Conservation (phyloP, 441 rosid genomes). For the Metrosideros polymorpha region DNA sequence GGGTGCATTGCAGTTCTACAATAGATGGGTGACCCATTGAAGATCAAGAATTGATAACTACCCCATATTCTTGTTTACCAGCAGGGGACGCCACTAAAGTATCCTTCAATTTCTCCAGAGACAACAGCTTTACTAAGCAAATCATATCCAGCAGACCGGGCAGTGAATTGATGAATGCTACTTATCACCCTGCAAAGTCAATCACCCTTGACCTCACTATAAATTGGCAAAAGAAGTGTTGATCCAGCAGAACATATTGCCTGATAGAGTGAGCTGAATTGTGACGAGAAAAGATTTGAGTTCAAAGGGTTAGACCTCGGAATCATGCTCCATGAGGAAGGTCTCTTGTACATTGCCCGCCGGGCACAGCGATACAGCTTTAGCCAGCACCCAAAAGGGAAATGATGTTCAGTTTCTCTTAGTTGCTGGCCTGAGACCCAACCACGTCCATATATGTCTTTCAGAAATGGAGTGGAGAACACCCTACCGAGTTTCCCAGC, state of each 20-base stretch:
- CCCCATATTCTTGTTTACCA: not conserved
- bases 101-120: not conserved
- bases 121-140: not conserved
- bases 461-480: constrained; percentile 5
- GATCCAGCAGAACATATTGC: not conserved
- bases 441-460: constrained; percentile 13
- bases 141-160: not conserved
- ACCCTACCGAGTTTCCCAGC: not conserved
- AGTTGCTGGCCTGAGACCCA: constrained; percentile 5
- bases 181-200: not conserved
- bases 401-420: constrained; percentile 5
- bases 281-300: not conserved
- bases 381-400: constrained; percentile 11
- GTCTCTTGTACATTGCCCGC: constrained; percentile 15
- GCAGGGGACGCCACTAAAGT: not conserved
- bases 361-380: constrained; percentile 11
- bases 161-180: not conserved
- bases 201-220: not conserved
- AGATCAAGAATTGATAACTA: not conserved
- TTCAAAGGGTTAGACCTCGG: not conserved
- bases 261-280: not conserved
- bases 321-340: constrained; percentile 1
- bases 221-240: not conserved
- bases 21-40: not conserved
- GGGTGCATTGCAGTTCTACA: not conserved